Evolutionary conservation across 2,329 filamentous ascomycete genomes (phyloP).

Genomic region (Phaeosphaeriaceae sp.): DNA sequence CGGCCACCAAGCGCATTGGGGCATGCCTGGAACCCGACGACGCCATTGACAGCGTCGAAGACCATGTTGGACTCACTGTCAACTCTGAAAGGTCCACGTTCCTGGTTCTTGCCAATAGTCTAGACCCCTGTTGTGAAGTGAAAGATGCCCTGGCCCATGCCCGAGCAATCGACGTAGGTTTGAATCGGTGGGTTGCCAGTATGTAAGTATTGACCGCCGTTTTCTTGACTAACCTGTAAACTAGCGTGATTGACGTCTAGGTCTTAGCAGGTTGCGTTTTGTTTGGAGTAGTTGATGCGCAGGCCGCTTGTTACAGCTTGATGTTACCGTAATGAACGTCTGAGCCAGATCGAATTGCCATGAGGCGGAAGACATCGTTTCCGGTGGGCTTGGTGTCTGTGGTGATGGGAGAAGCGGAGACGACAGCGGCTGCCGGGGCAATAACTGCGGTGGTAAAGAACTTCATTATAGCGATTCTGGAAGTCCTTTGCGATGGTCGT

Average conservation of each 20-base stretch:
- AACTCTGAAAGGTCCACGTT: slow-evolving; percentile 53
- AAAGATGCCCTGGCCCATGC: slow-evolving; percentile 64
- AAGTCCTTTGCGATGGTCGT: too few species aligned
- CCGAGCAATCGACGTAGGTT: slow-evolving; percentile 62
- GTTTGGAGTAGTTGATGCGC: slow-evolving; percentile 53
- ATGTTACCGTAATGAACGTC: slow-evolving; percentile 56
- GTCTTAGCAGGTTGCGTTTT: background rate
- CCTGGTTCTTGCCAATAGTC: slow-evolving; percentile 30
- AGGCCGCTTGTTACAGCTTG: slow-evolving; percentile 56
- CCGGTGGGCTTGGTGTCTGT: slow-evolving; percentile 15
- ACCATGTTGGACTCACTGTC: slow-evolving; percentile 54
- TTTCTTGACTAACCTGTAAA: background rate
- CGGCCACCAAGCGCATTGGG: slow-evolving; percentile 54
- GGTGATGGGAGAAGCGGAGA: background rate
- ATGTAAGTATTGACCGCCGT: slow-evolving; percentile 45
- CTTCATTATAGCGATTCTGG: background rate
- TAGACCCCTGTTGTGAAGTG: slow-evolving; percentile 60
- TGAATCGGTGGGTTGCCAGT: slow-evolving; percentile 55
- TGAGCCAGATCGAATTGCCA: slow-evolving; percentile 58
- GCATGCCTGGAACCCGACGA: slow-evolving; percentile 60
- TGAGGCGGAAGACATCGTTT: slow-evolving; percentile 53
- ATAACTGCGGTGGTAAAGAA: background rate
- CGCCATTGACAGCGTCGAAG: slow-evolving; percentile 42
- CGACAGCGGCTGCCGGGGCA: background rate
- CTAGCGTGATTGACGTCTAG: background rate